Conservation (phyloP, 1,139 yeast species). For the Saccharomyces pastorianus region DNA sequence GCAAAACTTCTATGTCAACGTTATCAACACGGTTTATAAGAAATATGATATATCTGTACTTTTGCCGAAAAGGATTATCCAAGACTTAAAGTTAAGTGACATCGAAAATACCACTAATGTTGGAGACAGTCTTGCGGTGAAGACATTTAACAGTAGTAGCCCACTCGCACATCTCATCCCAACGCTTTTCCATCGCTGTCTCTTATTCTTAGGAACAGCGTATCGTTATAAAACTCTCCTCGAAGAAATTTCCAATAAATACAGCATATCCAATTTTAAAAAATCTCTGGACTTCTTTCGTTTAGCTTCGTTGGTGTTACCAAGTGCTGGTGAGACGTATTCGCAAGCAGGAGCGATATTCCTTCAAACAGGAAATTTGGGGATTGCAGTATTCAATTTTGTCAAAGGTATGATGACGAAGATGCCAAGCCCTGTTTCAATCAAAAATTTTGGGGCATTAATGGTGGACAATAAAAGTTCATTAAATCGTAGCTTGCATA, state of each 20-base stretch:
- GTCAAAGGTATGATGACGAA: constrained; percentile 53
- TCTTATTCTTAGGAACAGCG: constrained; percentile 51
- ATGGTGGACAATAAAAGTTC: constrained; percentile 18
- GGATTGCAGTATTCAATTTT: constrained; percentile 44
- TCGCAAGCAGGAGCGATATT: constrained; percentile 53
- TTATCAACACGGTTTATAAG: constrained; percentile 29
- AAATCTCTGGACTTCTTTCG: constrained; percentile 45
- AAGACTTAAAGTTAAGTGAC: constrained; percentile 11
- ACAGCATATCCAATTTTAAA: constrained; percentile 35
- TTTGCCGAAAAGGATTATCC: constrained; percentile 14
- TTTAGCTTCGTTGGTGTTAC: constrained; percentile 47
- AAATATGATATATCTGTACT: constrained; percentile 13
- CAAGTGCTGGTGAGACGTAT: constrained; percentile 60
- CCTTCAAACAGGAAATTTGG: constrained; percentile 34
- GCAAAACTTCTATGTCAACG: constrained; percentile 39
- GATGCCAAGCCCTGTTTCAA: constrained; percentile 33
- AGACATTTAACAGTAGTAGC: constrained; percentile 19
- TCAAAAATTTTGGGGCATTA: constrained; percentile 18
- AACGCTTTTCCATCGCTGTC: constrained; percentile 45
- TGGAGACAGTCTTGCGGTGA: constrained; percentile 1
- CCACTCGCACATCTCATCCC: constrained; percentile 36
- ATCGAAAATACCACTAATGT: constrained; percentile 4
- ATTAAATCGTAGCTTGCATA: constrained; percentile 14
- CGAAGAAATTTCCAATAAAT: constrained; percentile 39
- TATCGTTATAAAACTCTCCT: constrained; percentile 47